phyloP scores from a whole-genome alignment of 2,329 filamentous ascomycete genomes.

The Nemania serpens region DNA sequence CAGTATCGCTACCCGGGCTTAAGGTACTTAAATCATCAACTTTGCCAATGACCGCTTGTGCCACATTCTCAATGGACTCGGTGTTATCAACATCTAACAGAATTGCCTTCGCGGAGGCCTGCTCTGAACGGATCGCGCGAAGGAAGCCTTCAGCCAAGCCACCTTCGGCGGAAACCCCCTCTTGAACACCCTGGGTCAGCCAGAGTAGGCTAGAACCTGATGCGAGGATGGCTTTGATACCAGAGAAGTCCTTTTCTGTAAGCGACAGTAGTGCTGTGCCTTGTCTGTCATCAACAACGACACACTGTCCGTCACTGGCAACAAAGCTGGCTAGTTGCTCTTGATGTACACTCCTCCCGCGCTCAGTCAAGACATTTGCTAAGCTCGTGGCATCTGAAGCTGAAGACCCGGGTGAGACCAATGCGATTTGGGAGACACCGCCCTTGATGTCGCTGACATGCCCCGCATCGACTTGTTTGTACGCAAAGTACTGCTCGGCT shows the following conservation, averaged over 20 bases:
- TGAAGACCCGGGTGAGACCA: constrained; percentile 11
- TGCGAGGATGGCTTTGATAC: constrained; percentile 26
- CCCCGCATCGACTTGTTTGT: constrained; percentile 1
- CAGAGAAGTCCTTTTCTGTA: constrained; percentile 19
- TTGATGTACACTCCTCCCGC: constrained; percentile 10
- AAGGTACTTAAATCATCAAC: constrained; percentile 23
- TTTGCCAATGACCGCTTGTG: constrained; percentile 18
- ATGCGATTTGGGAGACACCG: constrained; percentile 1
- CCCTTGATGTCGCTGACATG: neutral
- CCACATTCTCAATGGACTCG: constrained; percentile 20
- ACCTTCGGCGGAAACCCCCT: constrained; percentile 25
- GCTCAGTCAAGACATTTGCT: constrained; percentile 7
- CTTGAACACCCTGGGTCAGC: constrained; percentile 32
- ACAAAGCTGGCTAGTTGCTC: constrained; percentile 16
- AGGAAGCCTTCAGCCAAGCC: constrained; percentile 34
- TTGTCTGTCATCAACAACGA: constrained; percentile 31
- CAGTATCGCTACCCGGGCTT: constrained; percentile 28
- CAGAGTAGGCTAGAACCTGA: constrained; percentile 26
- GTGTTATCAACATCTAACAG: constrained; percentile 30
- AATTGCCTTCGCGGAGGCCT: constrained; percentile 25
- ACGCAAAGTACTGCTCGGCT: constrained; percentile 21
- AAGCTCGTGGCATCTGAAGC: constrained; percentile 3
- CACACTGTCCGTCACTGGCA: constrained; percentile 7
- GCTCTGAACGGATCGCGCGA: constrained; percentile 33
- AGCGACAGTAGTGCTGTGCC: constrained; percentile 26